phyloP scores from a whole-genome alignment of 768 basidiomycete genomes.

The Calocybe cyanea region DNA sequence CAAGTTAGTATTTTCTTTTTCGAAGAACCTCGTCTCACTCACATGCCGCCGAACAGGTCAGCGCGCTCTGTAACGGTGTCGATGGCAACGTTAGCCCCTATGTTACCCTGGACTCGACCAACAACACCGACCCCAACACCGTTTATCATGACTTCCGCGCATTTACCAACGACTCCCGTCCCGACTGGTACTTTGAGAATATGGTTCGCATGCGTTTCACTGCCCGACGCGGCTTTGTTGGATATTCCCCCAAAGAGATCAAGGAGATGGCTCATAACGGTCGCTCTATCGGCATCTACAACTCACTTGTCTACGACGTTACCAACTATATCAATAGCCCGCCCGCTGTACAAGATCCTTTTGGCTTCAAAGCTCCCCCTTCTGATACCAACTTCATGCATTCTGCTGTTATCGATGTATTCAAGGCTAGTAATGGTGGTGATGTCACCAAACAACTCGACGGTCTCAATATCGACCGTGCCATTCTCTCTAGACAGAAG shows the following conservation, averaged over 20 bases:
- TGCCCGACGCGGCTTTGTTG: conserved; percentile 84
- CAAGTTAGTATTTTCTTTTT: conserved; percentile 69
- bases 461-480: conserved; percentile 52
- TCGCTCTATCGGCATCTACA: conserved; percentile 78
- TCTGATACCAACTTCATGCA: conserved; percentile 68
- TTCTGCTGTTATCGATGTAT: conserved; percentile 62
- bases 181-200: conserved; percentile 96
- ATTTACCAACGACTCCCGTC: conserved; percentile 81
- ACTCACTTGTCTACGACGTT: conserved; percentile 83
- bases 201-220: conserved; percentile 94
- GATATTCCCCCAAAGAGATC: conserved; percentile 75
- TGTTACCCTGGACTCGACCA: conserved; percentile 71
- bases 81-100: conserved; percentile 80
- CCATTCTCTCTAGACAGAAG: conserved; percentile 67
- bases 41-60: conserved; percentile 77
- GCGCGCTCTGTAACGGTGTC: conserved; percentile 87
- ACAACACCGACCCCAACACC: conserved; percentile 71
- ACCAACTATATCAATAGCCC: conserved; percentile 73
- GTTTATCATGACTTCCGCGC: conserved; percentile 97
- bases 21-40: too few species aligned
- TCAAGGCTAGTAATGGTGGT: conserved; percentile 67
- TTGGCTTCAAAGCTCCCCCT: conserved; percentile 40
- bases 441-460: conserved; percentile 81
- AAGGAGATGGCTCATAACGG: conserved; percentile 62
- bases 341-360: conserved; percentile 50